Conservation (phyloP, 2,329 filamentous ascomycete species). For the Phaeomoniella chlamydospora region DNA sequence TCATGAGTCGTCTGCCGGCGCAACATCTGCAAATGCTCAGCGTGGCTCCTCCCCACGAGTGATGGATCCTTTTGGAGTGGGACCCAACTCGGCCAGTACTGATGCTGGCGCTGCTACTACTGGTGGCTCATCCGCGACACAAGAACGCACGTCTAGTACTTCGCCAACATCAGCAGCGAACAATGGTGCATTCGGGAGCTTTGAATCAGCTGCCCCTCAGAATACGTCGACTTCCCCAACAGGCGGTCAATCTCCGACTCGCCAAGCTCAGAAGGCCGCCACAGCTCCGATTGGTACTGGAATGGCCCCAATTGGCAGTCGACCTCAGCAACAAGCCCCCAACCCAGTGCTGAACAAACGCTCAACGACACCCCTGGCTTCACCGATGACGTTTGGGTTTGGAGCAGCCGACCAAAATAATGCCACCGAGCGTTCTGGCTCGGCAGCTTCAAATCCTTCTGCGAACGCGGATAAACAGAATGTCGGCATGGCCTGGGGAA, state of each 20-base stretch:
- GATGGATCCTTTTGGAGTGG: conserved; percentile 53
- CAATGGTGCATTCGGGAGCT: conserved; percentile 40
- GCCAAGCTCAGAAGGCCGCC: conserved; percentile 41
- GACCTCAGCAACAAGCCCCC: conserved; percentile 45
- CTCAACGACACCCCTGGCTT: conserved; percentile 80
- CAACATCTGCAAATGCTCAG: conserved; percentile 44
- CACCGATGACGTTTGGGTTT: conserved; percentile 54
- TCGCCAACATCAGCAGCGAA: conserved; percentile 41
- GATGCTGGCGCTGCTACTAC: conserved; percentile 8
- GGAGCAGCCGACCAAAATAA: conserved; percentile 26
- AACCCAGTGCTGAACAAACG: conserved; percentile 59
- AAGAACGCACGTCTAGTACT: conserved; percentile 62
- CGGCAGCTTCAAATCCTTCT: conserved; percentile 43
- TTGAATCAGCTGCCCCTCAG: conserved; percentile 36
- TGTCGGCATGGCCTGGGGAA: conserved; percentile 52
- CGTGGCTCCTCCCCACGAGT: conserved; percentile 69
- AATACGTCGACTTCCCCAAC: conserved; percentile 55
- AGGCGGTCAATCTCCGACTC: conserved; percentile 53
- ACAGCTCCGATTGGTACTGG: conserved; percentile 42
- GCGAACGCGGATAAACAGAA: conserved; percentile 30
- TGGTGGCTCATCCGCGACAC: conserved; percentile 1
- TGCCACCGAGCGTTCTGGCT: conserved; percentile 39
- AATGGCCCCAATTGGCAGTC: conserved; percentile 87
- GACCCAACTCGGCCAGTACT: conserved; percentile 15
- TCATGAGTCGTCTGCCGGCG: conserved; percentile 45